Evolutionary conservation across 495 filamentous ascomycete species (phyloP), one percentile per base, ranked within the genome.

Genomic region (Chaetomium fimeti): DNA sequence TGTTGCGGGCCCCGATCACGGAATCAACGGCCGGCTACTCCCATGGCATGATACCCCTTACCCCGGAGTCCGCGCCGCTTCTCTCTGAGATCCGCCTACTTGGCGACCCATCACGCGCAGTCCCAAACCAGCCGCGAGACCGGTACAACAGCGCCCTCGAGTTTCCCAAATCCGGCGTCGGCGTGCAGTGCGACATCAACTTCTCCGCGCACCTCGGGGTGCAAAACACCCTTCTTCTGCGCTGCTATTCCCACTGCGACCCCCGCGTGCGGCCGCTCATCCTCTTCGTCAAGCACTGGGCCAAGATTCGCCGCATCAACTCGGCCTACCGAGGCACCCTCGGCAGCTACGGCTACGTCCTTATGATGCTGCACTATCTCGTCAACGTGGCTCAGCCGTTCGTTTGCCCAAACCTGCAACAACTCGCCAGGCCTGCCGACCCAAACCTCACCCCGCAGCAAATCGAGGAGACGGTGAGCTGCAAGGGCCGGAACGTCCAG

Each of bases 291-390:
- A 95, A 95, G 74, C 79, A 84, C 64, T 95, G 91, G 91, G 89
- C 91, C 43, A 92, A 91, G 74, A 80, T 81, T 38, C 84, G 91
- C 49, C 86, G 83, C 61, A 93, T 95, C 75, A 94, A 94, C 75
- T 84, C 81, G 59, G 84, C 89, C n/a, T 94, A 91, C 71, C 84
- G 85, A 47, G 91, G 91, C 57, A 93, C 90, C 0, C 80, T 95
- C 40, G 90, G 88, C 68, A 91, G 88, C 60, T 95, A 95, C 72
- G 91, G 91, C 53, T 95, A 92, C 74, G 89, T 91, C n/a, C 79
- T 95, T 8, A 93, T 95, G 89, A 87, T 91, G n/a, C 77, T 95
- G n/a, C 91, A 95, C 71, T 94, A 92, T 67, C 86, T 95, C 36
- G 81, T 91, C 65, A 93, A 95, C 68, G 71, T 94, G 59, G 89